A percentile compares a stretch with the other conserved stretches of the same genome.
These are phyloP conservation scores for Yamadazyma sp. DNA, from an alignment of 805 yeast species.

Conservation along the genomic window DNA sequence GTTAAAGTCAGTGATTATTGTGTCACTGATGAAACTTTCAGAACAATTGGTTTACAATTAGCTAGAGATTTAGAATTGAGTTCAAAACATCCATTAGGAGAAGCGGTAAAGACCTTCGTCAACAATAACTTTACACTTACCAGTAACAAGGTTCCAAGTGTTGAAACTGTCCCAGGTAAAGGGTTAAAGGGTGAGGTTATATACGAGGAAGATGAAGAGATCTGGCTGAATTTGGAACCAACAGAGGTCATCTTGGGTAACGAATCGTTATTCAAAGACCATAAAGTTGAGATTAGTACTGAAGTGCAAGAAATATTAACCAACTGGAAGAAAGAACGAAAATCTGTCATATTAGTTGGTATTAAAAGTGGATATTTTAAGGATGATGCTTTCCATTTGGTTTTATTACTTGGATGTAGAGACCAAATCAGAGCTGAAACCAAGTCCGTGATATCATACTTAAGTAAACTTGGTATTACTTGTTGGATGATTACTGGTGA, in stretches of 20 bases:
- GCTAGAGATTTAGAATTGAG: conserved; percentile 58
- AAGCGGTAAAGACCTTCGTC: conserved; percentile 45
- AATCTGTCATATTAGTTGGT: conserved; percentile 60
- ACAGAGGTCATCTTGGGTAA: conserved; percentile 53
- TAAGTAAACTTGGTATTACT: conserved; percentile 44
- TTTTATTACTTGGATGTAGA: conserved; percentile 55
- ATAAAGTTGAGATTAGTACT: conserved; percentile 33
- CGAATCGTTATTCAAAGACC: conserved; percentile 53
- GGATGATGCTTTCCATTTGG: conserved; percentile 31
- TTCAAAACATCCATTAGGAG: conserved; percentile 69
- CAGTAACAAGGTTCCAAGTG: conserved; percentile 41
- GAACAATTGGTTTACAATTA: conserved; percentile 37
- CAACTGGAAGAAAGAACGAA: conserved; percentile 61
- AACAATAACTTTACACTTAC: conserved; percentile 16
- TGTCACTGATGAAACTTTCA: conserved; percentile 15
- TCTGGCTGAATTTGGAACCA: conserved; percentile 34
- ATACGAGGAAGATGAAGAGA: conserved; percentile 14
- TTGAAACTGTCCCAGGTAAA: conserved; percentile 56
- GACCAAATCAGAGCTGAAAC: conserved; percentile 63
- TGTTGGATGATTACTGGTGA: conserved; percentile 83
- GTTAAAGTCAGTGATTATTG: conserved; percentile 53
- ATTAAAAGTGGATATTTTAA: conserved; percentile 28
- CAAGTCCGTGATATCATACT: conserved; percentile 39
- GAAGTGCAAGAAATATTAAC: conserved; percentile 33
- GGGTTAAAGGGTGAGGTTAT: conserved; percentile 51